A percentile compares a stretch with the other conserved stretches of the same genome.
These are phyloP conservation scores for Exobasidium cylindrosporum DNA, from an alignment of 1,284 basidiomycete genomes.

Conservation along the genomic window DNA sequence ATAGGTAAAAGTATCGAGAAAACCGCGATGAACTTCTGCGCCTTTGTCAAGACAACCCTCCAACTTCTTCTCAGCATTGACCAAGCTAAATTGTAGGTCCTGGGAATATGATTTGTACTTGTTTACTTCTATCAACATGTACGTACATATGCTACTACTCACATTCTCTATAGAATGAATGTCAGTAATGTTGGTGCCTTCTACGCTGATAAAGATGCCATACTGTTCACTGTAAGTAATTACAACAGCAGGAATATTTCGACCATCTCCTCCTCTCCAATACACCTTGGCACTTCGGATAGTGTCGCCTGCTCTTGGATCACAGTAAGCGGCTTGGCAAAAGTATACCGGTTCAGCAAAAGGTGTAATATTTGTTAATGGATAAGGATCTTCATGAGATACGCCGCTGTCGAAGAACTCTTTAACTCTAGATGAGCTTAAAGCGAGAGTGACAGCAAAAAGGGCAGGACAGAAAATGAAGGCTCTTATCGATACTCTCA, in stretches of 20 bases:
- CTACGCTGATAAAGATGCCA: background rate
- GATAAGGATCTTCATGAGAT: background rate
- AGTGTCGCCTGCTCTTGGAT: background rate
- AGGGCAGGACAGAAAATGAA: background rate
- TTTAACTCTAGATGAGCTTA: background rate
- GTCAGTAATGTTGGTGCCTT: background rate
- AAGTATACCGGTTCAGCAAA: background rate
- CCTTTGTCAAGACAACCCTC: background rate
- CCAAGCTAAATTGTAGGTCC: background rate
- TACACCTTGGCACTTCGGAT: background rate
- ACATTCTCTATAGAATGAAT: background rate
- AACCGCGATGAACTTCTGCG: background rate
- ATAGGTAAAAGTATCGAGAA: background rate
- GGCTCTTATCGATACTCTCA: too few relatives aligned
- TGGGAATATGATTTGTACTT: background rate
- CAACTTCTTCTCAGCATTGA: background rate
- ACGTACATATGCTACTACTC: too few relatives aligned
- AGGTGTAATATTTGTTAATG: background rate
- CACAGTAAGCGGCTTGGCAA: background rate
- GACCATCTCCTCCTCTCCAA: conserved; percentile 5
- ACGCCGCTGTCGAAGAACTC: background rate
- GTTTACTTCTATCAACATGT: background rate
- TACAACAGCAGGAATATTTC: background rate
- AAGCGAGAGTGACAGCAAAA: background rate
- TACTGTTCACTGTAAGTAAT: background rate